Evolutionary conservation across 331 rosid genomes (phyloP), one percentile per base, ranked within the genome.

Genomic region (Spiraea crenata): DNA sequence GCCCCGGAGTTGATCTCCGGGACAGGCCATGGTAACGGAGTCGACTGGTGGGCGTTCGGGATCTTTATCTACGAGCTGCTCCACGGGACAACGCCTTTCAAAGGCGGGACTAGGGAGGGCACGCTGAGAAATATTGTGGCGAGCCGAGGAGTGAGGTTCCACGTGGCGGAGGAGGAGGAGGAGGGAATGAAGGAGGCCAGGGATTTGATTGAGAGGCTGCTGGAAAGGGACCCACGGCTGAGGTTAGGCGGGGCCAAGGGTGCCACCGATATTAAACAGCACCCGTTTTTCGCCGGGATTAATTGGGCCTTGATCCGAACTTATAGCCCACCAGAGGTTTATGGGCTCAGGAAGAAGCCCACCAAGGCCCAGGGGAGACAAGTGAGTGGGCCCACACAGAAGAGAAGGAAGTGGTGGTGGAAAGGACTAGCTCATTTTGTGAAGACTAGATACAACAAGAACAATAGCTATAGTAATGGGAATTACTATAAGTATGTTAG

Each of bases 11-110:
- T 93, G 19, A 88, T 91, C 0, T 17, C 84, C 0, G 97, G 97
- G 1, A 34, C 55, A 70, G 96, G 97, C 1, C 99, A 93, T 67
- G 96, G 97, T 0, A 93, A 76, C 70, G 95, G 91, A 7, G 99
- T 93, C 2, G 99, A 93, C 38, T 93, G 97, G 99, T 93, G 99
- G 99, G 99, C 99, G 10, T 91, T 91, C 0, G 97, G 97, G 31
- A 85, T 93, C 10, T 85, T 93, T 4, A 1, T 91, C 5, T 87
- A 86, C 69, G 97, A 93, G 72, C 15, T 93, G 8, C 19, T 87
- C 6, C 78, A 83, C 19, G 99, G 96, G 0, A 83, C 87, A 72
- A 87, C 97, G 72, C 97, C 99, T 71, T 93, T 93, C 73, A 87
- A 86, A n/a, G 99, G 99, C 14, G 82, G 70, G 25, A 89, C 48